These are phyloP conservation scores for Biancaea sappan DNA, from an alignment of 306 rosid species.

Conservation along the genomic window DNA sequence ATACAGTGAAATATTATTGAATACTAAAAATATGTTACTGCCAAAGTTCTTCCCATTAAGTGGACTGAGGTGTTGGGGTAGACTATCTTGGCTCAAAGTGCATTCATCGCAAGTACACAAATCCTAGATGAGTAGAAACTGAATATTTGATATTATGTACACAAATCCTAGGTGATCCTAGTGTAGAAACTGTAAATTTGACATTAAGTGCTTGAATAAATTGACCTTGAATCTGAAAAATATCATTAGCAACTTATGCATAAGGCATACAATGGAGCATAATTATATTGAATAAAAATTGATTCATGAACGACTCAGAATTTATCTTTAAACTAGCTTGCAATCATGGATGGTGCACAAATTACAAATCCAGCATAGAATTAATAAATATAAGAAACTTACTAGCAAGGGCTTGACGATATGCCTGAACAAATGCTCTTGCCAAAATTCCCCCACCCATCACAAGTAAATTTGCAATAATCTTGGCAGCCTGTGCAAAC, in stretches of 20 bases:
- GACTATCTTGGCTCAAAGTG: not conserved
- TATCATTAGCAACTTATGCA: not conserved
- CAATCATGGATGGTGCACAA: not conserved
- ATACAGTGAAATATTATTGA: not conserved
- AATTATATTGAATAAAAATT: not conserved
- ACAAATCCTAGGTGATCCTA: not conserved
- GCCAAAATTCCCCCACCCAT: conserved; percentile 82
- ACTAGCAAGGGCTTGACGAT: conserved; percentile 87
- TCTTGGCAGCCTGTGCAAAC: conserved; percentile 75
- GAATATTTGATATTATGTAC: not conserved
- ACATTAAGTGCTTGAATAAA: not conserved
- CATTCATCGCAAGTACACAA: not conserved
- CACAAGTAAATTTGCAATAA: conserved; percentile 78
- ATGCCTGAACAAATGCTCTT: conserved; percentile 79
- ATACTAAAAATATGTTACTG: not conserved
- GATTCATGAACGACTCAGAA: not conserved
- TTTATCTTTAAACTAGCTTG: not conserved
- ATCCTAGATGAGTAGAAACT: not conserved
- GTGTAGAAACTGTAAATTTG: not conserved
- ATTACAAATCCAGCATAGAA: conserved; percentile 13
- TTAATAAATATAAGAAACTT: conserved; percentile 33
- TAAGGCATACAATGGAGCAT: conserved; percentile 1
- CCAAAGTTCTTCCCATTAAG: not conserved
- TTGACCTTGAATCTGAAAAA: not conserved
- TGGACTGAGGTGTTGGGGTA: not conserved